A percentile compares a stretch with the other conserved stretches of the same genome.
phyloP scores from a whole-genome alignment of 164 flowering plant species.

The Nelumbo lutea region DNA sequence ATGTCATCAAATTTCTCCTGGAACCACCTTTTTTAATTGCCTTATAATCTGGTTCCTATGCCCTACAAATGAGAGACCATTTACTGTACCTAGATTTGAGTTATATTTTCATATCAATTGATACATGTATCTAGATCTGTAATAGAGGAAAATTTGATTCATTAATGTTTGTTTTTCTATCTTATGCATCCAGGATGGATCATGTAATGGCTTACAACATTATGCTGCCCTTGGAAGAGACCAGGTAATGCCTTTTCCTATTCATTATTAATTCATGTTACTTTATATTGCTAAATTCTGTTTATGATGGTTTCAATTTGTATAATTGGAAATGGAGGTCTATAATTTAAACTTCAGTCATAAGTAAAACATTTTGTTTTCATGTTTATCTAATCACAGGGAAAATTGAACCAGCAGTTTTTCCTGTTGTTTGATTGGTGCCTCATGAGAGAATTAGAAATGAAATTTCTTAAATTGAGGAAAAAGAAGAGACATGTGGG shows the following conservation, averaged over 20 bases:
- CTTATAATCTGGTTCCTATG: background rate
- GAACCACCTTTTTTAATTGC: background rate
- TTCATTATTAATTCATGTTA: conserved; percentile 5
- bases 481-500: too few relatives aligned
- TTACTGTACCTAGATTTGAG: background rate
- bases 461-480: too few relatives aligned
- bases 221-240: conserved; percentile 99
- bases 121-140: background rate
- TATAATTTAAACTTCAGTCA: too few relatives aligned
- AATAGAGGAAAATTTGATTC: background rate
- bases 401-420: too few relatives aligned
- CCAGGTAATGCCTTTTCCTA: conserved; percentile 40
- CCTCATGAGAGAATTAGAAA: too few relatives aligned
- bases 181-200: conserved; percentile 69
- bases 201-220: conserved; percentile 98
- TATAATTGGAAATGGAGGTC: too few relatives aligned
- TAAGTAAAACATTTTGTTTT: too few relatives aligned
- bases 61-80: background rate
- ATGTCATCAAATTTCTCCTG: too few relatives aligned
- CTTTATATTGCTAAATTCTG: too few relatives aligned
- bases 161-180: background rate
- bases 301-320: too few relatives aligned
- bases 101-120: background rate
- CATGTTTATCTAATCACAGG: too few relatives aligned
- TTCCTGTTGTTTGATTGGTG: too few relatives aligned